These are phyloP conservation scores for Heliocybe sulcata DNA, from an alignment of 1,284 basidiomycete species.

Conservation along the genomic window DNA sequence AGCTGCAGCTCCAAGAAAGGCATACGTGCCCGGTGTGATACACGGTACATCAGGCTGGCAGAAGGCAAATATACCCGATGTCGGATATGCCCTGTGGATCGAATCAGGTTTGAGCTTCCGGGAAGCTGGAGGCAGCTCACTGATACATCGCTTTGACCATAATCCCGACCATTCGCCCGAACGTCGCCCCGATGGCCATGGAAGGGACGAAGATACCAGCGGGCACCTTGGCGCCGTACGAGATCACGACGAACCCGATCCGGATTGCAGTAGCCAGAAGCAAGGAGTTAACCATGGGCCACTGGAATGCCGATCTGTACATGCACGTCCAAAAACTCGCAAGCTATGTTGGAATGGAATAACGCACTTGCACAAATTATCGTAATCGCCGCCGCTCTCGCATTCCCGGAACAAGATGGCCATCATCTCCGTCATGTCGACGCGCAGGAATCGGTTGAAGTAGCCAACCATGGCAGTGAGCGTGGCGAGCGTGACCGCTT, in stretches of 20 bases:
- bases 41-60: constrained; percentile 92
- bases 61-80: constrained; percentile 82
- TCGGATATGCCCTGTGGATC: constrained; percentile 64
- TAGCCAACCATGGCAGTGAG: constrained; percentile 92
- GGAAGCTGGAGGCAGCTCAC: constrained; percentile 33
- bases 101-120: neutral
- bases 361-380: constrained; percentile 92
- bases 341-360: neutral
- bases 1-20: constrained; percentile 90
- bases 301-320: constrained; percentile 78
- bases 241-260: constrained; percentile 82
- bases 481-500: constrained; percentile 83
- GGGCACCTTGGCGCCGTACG: constrained; percentile 95
- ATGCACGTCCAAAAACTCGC: neutral
- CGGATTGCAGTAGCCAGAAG: constrained; percentile 89
- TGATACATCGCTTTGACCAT: constrained; percentile 88
- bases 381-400: constrained; percentile 88
- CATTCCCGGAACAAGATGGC: constrained; percentile 97
- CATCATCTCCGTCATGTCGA: constrained; percentile 98
- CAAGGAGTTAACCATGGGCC: constrained; percentile 92
- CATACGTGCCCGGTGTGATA: constrained; percentile 98
- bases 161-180: constrained; percentile 94
- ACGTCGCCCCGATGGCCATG: constrained; percentile 96
- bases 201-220: constrained; percentile 97
- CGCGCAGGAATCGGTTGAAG: constrained; percentile 90